Conservation (phyloP, 2,329 filamentous ascomycete genomes). For the Passalora sequoiae region DNA sequence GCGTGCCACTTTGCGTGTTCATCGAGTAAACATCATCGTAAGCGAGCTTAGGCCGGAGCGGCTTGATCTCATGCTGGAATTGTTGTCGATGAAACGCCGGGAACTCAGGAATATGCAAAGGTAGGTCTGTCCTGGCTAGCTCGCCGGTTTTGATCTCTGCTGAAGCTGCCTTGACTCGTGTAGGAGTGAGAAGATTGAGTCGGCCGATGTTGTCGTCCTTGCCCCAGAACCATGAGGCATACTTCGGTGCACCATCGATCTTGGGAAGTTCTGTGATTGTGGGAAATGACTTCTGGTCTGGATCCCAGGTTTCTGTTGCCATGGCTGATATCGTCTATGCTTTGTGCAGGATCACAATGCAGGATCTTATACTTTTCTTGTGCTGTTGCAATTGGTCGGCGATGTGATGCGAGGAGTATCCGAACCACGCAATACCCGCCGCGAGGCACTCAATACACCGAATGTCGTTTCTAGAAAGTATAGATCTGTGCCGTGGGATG, state of each 20-base stretch:
- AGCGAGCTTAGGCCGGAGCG: constrained; percentile 30
- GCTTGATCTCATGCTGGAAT: constrained; percentile 54
- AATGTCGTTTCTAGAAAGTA: too few species aligned
- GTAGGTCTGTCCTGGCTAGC: constrained; percentile 52
- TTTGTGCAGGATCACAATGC: too few species aligned
- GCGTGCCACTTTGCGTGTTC: constrained; percentile 43
- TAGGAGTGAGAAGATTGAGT: constrained; percentile 53
- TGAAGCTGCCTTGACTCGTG: constrained; percentile 50
- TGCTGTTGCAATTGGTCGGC: background rate
- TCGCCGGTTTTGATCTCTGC: constrained; percentile 53
- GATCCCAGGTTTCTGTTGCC: constrained; percentile 35
- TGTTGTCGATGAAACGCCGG: constrained; percentile 50
- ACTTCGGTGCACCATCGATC: constrained; percentile 49
- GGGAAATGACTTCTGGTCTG: constrained; percentile 50
- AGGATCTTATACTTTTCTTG: too few species aligned
- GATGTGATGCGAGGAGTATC: background rate
- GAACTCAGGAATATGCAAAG: constrained; percentile 48
- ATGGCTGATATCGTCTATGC: constrained; percentile 2
- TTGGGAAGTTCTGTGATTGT: constrained; percentile 49
- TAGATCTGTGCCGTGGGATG: too few species aligned
- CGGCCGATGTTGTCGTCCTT: constrained; percentile 52
- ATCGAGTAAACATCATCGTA: constrained; percentile 43
- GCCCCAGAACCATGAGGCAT: constrained; percentile 58
- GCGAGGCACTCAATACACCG: too few species aligned
- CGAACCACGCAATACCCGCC: too few species aligned